These are phyloP conservation scores for Handroanthus guayacan DNA, from an alignment of 257 asterid species.

Conservation along the genomic window DNA sequence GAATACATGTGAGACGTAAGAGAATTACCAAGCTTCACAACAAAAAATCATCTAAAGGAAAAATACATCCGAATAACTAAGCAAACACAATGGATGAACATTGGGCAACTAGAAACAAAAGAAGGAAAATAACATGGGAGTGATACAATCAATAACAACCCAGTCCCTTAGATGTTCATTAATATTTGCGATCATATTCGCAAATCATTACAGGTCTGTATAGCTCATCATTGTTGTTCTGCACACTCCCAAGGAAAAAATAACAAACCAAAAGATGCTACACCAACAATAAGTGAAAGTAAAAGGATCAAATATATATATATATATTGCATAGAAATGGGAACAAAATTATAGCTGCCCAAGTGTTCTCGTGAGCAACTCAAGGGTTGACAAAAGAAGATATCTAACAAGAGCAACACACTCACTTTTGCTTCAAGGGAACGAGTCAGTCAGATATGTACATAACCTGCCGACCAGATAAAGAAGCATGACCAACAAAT, in stretches of 20 bases:
- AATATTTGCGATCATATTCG: slow-evolving; percentile 46
- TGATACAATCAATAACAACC: slow-evolving; percentile 28
- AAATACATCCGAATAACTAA: not conserved
- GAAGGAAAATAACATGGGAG: not conserved
- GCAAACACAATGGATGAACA: not conserved
- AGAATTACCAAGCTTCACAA: not conserved
- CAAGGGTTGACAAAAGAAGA: not conserved
- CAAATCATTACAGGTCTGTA: slow-evolving; percentile 64
- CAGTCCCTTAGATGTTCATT: slow-evolving; percentile 64
- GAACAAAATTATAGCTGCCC: slow-evolving; percentile 12
- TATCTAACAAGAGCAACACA: slow-evolving; percentile 37
- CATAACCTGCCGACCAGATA: slow-evolving; percentile 46
- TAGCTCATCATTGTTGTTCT: slow-evolving; percentile 38
- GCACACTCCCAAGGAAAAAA: slow-evolving; percentile 4
- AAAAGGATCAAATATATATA: not conserved
- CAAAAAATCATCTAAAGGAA: not conserved
- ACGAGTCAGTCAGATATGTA: slow-evolving; percentile 40
- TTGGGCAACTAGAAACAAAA: not conserved
- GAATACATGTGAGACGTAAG: not conserved
- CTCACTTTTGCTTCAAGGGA: slow-evolving; percentile 50
- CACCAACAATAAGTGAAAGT: not conserved
- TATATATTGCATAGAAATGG: not conserved
- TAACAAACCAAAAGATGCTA: not conserved
- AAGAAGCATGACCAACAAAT: slow-evolving; percentile 37
- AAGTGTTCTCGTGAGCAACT: slow-evolving; percentile 30